Evolutionary conservation across 1,284 basidiomycete genomes (phyloP), one percentile per base, ranked within the genome.

Genomic region (Golubevia sp.): DNA sequence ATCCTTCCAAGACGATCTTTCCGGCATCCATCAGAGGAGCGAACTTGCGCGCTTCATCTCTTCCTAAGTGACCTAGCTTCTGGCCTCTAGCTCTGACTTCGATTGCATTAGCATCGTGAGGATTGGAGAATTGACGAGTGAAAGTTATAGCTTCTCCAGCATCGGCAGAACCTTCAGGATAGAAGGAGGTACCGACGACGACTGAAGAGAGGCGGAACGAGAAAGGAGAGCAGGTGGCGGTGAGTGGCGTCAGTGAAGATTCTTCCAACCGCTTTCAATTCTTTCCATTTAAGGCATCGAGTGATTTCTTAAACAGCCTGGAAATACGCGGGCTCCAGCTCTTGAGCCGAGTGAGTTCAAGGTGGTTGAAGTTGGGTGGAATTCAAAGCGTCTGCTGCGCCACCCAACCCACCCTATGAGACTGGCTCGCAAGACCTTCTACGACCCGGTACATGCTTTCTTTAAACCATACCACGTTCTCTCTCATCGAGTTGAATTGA

Each of bases 41-140:
- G 38, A 44, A 44, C 18, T 53, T 53, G n/a, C 27, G 51, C 11
- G 51, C 51, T 53, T 53, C 24, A 25, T 53, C 51, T n/a, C n/a
- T 30, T 53, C 13, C 51, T 15, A 53, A 15, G 51, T 30, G 51
- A 53, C 27, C 51, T 53, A 30, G 11, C 51, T 53, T 53, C 13
- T 15, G 13, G 24, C 20, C 24, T 25, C 51, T 53, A 25, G 51
- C 51, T 53, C 27, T 53, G 27, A 25, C 24, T 53, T 30, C 51
- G 38, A 44, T 44, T 44, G 38, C 38, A 18, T 44, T 44, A 8
- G 38, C 11, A 18, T 44, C 38, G 38, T 44, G 18, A 44, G 38
- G 38, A 44, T 44, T 44, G 38, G 38, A 13, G 11, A 18, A 18
- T 18, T 44, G 11, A 44, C 38, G 38, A 44, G 18, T 18, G 38